Conservation (phyloP, 768 basidiomycete genomes). For the Tremella fuciformis region DNA sequence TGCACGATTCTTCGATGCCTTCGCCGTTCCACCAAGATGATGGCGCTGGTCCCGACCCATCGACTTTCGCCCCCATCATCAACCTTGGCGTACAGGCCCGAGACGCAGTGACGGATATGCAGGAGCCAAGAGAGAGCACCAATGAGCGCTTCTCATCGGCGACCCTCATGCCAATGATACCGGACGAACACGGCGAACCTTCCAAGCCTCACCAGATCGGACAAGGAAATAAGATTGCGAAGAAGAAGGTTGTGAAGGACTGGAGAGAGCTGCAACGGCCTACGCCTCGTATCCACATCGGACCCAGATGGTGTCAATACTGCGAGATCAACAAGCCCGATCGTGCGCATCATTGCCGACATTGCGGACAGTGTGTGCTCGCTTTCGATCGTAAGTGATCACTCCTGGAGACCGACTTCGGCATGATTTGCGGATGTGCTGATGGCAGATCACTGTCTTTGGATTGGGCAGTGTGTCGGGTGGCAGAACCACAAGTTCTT, state of each 20-base stretch:
- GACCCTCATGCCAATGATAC: conserved; percentile 6
- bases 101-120: no score
- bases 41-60: conserved; percentile 25
- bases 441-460: conserved; percentile 53
- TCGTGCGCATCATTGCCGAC: conserved; percentile 49
- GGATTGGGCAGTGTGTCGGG: conserved; percentile 94
- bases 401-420: neutral
- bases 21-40: conserved; percentile 7
- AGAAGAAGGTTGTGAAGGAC: conserved; percentile 12
- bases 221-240: neutral
- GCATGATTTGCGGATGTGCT: neutral
- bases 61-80: conserved; percentile 32
- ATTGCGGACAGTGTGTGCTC: conserved; percentile 49
- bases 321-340: conserved; percentile 49
- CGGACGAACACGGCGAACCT: neutral
- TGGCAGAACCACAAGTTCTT: conserved; percentile 92
- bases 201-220: neutral
- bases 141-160: conserved; percentile 15
- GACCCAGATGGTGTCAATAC: conserved; percentile 40
- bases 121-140: neutral
- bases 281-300: conserved; percentile 18
- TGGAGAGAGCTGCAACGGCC: conserved; percentile 30
- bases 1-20: neutral
- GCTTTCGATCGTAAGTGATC: conserved; percentile 47
- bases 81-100: conserved; percentile 13